Evolutionary conservation across 1,284 basidiomycete species (phyloP), one percentile per base, ranked within the genome.

Genomic region (Exsudoporus floridanus): DNA sequence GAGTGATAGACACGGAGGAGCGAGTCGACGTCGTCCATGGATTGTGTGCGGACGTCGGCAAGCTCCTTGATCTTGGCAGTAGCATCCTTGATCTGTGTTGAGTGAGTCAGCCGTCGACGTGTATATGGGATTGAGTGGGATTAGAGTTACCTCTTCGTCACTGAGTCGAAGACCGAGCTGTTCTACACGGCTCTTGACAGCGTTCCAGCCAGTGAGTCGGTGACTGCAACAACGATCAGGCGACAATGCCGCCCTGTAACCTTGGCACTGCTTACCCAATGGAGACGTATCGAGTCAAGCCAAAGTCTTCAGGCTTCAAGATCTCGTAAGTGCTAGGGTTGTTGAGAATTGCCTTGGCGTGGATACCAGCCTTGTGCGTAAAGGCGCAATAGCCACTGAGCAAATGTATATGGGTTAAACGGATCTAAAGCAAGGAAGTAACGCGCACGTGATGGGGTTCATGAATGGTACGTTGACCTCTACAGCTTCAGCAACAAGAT

Each of bases 301-400:
- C 96, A 70, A 99, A 99, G 78, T 99, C 96, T 73, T 96, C 93
- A 45, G 93, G 97, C 86, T 91, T 97, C 74, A 94, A 82, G 73
- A 96, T 94, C 76, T 97, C 94, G 75, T 99, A 99, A 10, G 97
- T 99, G 66, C 90, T 93, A 1, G 97, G 97, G 82, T 99, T 99
- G 79, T 98, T 98, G 52, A 99, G 84, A 74, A 99, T 99, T 38
- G 97, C 97, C 83, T 99, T 99, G 77, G 97, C 97, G 74, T 99
- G 97, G 63, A 99, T 99, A 73, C 97, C 97, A 30, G 97, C 97
- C 87, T 99, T 99, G 88, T 99, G 97, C 25, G 97, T 99, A 79
- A 99, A 99, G 18, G 97, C 97, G 71, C 97, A 99, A 78, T 98
- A 99, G 28, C 97, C 97, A 52, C 88, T 90, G 57, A 19, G 40